Evolutionary conservation across 768 basidiomycete genomes (phyloP).

Genomic region (Lactarius pseudohatsudake): DNA sequence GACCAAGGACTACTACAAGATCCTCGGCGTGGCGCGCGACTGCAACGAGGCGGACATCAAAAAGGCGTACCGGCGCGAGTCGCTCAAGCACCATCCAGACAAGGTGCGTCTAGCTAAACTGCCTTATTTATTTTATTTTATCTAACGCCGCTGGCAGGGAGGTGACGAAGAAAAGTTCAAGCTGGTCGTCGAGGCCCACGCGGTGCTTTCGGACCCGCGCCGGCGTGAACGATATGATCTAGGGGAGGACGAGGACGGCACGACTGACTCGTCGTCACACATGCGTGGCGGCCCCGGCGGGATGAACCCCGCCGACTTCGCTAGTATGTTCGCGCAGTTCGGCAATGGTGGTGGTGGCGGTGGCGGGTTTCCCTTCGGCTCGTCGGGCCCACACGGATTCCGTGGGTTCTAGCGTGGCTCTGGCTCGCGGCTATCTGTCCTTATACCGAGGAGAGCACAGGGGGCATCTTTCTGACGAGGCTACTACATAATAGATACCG

Average conservation of each 20-base stretch:
- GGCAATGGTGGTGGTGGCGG: conserved; percentile 11
- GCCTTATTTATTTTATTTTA: not conserved
- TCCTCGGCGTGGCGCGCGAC: conserved; percentile 59
- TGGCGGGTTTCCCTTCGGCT: conserved; percentile 12
- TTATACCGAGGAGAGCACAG: conserved; percentile 10
- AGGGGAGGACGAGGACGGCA: conserved; percentile 80
- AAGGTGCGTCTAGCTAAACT: conserved; percentile 48
- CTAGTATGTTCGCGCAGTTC: conserved; percentile 29
- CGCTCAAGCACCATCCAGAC: conserved; percentile 82
- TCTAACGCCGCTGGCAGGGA: conserved; percentile 47
- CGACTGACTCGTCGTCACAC: conserved; percentile 37
- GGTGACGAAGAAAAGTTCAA: conserved; percentile 98
- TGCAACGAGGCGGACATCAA: conserved; percentile 75
- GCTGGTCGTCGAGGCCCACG: conserved; percentile 77
- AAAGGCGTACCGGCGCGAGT: conserved; percentile 88
- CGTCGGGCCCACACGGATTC: conserved; percentile 17
- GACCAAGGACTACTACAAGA: conserved; percentile 88
- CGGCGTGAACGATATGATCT: conserved; percentile 74
- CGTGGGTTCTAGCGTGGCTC: conserved; percentile 7
- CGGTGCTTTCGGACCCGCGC: conserved; percentile 75
- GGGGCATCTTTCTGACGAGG: not conserved
- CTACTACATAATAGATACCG: conserved; percentile 6
- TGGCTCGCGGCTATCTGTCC: not conserved
- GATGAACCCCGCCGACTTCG: conserved; percentile 37
- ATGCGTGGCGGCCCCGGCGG: conserved; percentile 35